Evolutionary conservation across 139 green algal species (phyloP), one percentile per base, ranked within the genome.

Genomic region (Picochlorum sp.): DNA sequence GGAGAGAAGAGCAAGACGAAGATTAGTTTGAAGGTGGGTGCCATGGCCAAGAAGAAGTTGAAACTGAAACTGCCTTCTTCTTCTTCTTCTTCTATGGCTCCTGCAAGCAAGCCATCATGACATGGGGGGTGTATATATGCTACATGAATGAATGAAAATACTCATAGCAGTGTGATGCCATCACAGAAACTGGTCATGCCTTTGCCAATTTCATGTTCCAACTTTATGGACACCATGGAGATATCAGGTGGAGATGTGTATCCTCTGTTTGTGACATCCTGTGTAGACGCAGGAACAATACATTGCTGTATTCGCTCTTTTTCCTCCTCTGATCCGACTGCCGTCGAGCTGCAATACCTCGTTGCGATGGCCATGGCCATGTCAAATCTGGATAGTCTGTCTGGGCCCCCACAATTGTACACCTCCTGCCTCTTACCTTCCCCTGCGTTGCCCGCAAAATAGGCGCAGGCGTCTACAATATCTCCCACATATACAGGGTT

Each of bases 401-500:
- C 67, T 20, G 80, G 80, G 8, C 83, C 83, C 1, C 83, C 83
- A 75, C 81, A 18, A 80, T 4, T 16, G 21, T 56, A 58, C 26
- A 41, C 9, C 14, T 20, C 24, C 2, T 57, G 8, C 47, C 20
- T 54, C 20, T 61, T 1, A 0, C 34, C 14, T 11, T 32, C 16
- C 21, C 34, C 24, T 62, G 24, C 15, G 4, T 62, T 62, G 30
- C 56, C 4, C n/a, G 6, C 37, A 5, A 87, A 49, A 18, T 21
- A 52, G 10, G 62, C 38, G 15, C 72, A 26, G 6, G 82, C 67
- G 4, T 20, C 32, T 8, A 77, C n/a, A 41, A 89, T 80, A 70
- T 90, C 82, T 15, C 66, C 20, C 3, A 85, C 74, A 61, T 82
- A 87, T 21, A 89, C 51, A 2, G 83, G 78, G 45, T 61, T 78